phyloP scores from a whole-genome alignment of 306 rosid species.

The Pyrus communis region DNA sequence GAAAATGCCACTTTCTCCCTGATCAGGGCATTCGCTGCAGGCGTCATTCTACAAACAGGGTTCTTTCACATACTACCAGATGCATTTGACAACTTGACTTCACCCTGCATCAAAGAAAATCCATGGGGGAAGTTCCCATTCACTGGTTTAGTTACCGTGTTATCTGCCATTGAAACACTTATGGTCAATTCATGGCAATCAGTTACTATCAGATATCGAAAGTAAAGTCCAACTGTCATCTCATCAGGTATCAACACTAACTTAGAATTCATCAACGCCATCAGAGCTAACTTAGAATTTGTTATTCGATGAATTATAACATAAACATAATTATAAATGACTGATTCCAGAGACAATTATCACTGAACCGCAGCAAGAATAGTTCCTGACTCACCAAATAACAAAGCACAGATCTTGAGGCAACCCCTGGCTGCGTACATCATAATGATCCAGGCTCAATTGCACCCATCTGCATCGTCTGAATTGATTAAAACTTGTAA shows the following conservation, averaged over 20 bases:
- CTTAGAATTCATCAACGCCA: too few relatives aligned
- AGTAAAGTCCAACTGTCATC: constrained; percentile 18
- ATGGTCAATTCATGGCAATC: constrained; percentile 61
- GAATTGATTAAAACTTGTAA: not conserved
- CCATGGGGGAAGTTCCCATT: constrained; percentile 61
- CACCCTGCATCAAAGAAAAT: constrained; percentile 40
- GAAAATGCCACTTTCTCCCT: constrained; percentile 50
- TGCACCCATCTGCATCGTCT: not conserved
- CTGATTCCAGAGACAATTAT: not conserved
- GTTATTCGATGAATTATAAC: not conserved
- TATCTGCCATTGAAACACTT: constrained; percentile 50
- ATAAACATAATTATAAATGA: too few relatives aligned
- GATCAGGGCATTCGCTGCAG: constrained; percentile 72
- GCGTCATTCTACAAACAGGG: constrained; percentile 58
- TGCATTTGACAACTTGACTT: constrained; percentile 42
- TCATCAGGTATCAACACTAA: too few relatives aligned
- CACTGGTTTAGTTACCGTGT: constrained; percentile 59
- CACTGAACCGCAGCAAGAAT: not conserved
- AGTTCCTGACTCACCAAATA: not conserved
- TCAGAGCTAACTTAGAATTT: not conserved
- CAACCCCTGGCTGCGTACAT: not conserved
- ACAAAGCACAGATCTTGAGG: not conserved
- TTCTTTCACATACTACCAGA: constrained; percentile 72
- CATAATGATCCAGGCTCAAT: not conserved
- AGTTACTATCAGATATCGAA: constrained; percentile 51